These are phyloP conservation scores for barley (Hordeum vulgare) DNA, from an alignment of 176 grass and related monocot genomes.

Conservation along the genomic window DNA sequence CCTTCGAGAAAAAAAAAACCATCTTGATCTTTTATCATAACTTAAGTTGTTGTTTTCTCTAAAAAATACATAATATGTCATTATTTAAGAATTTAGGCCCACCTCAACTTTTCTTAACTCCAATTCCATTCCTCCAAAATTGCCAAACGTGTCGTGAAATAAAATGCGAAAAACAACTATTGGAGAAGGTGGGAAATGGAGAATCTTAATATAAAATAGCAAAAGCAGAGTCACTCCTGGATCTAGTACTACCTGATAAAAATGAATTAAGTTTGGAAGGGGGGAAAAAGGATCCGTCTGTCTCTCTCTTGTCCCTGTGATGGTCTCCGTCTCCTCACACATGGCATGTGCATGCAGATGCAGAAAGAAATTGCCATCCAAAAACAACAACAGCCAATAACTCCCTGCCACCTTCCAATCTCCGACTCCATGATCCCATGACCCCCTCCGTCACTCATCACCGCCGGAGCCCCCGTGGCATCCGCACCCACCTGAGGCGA, in stretches of 20 bases:
- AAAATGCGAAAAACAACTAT: not conserved
- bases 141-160: not conserved
- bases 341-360: slow-evolving; percentile 37
- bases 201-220: no score
- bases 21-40: no score
- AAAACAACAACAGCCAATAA: not conserved
- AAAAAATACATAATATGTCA: no score
- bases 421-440: slow-evolving; percentile 26
- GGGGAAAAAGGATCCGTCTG: no score
- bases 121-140: not conserved
- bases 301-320: not conserved
- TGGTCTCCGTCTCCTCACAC: not conserved
- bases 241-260: no score
- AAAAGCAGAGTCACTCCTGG: no score
- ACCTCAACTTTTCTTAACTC: no score
- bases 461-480: slow-evolving; percentile 7
- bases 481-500: not conserved
- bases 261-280: no score
- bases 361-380: slow-evolving; percentile 2
- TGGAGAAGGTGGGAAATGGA: not conserved
- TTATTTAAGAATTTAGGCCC: not conserved
- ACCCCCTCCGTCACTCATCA: not conserved
- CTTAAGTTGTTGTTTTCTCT: no score
- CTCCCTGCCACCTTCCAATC: not conserved
- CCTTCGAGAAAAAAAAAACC: no score